A percentile compares a stretch with the other conserved stretches of the same genome.
These are phyloP conservation scores for Globisporangium orthogonon DNA, from an alignment of 352 stramenopile genomes.

Conservation along the genomic window DNA sequence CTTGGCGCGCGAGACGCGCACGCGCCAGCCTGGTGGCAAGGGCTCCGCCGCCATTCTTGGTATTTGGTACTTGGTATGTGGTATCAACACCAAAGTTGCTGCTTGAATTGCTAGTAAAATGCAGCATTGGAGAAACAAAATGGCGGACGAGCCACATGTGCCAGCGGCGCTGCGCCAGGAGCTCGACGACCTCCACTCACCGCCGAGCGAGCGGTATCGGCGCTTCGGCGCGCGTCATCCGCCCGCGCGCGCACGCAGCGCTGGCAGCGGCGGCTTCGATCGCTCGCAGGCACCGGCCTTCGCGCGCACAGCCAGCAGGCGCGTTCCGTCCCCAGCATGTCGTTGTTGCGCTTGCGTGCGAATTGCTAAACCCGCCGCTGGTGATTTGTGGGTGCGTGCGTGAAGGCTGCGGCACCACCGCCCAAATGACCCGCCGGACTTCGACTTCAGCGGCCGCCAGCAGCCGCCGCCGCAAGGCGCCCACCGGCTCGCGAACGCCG, in stretches of 20 bases:
- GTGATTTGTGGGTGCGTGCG: neutral
- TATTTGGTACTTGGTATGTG: too few species aligned
- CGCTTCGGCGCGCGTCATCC: neutral
- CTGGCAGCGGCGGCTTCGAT: neutral
- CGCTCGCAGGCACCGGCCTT: conserved; percentile 1
- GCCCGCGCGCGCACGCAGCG: neutral
- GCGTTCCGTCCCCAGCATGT: too few species aligned
- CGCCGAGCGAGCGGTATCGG: neutral
- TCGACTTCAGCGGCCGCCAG: conserved; percentile 1
- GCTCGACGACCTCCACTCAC: neutral
- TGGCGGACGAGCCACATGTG: conserved; percentile 1
- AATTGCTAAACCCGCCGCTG: neutral
- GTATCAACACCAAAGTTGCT: neutral
- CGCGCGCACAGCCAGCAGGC: neutral
- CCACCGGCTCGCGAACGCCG: neutral
- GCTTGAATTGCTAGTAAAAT: neutral
- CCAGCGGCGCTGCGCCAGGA: neutral
- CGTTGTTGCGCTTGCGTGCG: too few species aligned
- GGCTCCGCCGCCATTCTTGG: conserved; percentile 2
- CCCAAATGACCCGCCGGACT: neutral
- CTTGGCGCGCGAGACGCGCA: conserved; percentile 69
- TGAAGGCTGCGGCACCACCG: neutral
- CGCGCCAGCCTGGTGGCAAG: conserved; percentile 45
- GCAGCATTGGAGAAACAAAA: neutral
- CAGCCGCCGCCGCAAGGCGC: neutral